Percentiles rank a stretch among this genome's conserved stretches.
Evolutionary conservation across 805 yeast species (phyloP).

Genomic region (Wickerhamiella cacticola): DNA sequence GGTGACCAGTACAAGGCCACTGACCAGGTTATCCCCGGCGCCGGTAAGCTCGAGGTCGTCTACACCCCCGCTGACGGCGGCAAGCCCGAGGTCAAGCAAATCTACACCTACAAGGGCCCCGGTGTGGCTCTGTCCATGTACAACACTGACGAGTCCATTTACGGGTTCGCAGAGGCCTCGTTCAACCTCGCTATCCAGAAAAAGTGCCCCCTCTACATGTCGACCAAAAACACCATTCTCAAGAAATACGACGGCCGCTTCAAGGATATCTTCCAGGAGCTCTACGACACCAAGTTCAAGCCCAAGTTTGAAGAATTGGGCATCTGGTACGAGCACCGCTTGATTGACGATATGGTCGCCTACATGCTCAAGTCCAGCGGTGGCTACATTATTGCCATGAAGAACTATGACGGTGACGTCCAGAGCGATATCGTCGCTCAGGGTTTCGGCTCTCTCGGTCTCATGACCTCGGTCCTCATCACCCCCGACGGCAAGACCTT

Average conservation of each 20-base stretch:
- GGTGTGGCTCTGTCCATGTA: slow-evolving; percentile 90
- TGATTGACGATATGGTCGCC: slow-evolving; percentile 97
- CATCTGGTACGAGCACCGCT: slow-evolving; percentile 94
- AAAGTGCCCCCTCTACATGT: slow-evolving; percentile 67
- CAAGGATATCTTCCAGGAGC: slow-evolving; percentile 79
- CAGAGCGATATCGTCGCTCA: slow-evolving; percentile 95
- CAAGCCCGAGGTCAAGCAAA: slow-evolving; percentile 43
- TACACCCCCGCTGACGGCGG: slow-evolving; percentile 61
- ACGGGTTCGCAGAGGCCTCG: slow-evolving; percentile 85
- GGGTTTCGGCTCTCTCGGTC: slow-evolving; percentile 92
- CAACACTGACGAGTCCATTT: slow-evolving; percentile 84
- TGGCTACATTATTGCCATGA: slow-evolving; percentile 90
- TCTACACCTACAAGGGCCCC: slow-evolving; percentile 54
- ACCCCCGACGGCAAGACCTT: slow-evolving; percentile 96
- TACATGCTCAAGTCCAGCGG: slow-evolving; percentile 95
- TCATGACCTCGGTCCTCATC: slow-evolving; percentile 93
- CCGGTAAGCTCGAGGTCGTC: slow-evolving; percentile 67
- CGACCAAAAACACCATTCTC: slow-evolving; percentile 90
- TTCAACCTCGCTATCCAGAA: slow-evolving; percentile 76
- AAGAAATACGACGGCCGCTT: slow-evolving; percentile 91
- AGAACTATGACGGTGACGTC: slow-evolving; percentile 97
- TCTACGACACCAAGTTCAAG: slow-evolving; percentile 63
- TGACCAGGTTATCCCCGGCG: slow-evolving; percentile 63
- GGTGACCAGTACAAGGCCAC: slow-evolving; percentile 97
- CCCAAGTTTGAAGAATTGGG: slow-evolving; percentile 58